phyloP scores from a whole-genome alignment of 2,329 filamentous ascomycete genomes.

The Neospermospora avenae region DNA sequence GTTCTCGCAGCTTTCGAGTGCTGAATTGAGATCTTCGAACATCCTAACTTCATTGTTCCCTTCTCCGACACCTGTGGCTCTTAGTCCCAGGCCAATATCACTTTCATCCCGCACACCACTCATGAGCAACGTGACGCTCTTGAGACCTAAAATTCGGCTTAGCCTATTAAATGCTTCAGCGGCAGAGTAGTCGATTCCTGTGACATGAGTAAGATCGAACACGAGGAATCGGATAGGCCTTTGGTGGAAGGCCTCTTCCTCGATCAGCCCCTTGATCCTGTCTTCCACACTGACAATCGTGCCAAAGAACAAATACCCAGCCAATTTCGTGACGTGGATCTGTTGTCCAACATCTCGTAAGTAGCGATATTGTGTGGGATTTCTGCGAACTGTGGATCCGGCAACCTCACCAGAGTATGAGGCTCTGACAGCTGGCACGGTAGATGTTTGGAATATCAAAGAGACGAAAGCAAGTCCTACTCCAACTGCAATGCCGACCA shows the following conservation, averaged over 20 bases:
- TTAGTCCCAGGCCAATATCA: constrained; percentile 72
- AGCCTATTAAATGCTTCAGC: constrained; percentile 94
- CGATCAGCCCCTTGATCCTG: constrained; percentile 76
- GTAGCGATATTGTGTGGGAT: constrained; percentile 84
- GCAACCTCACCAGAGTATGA: constrained; percentile 89
- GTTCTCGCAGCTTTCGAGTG: constrained; percentile 92
- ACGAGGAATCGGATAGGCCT: constrained; percentile 86
- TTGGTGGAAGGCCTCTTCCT: constrained; percentile 73
- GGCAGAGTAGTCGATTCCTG: constrained; percentile 91
- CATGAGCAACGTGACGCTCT: constrained; percentile 76
- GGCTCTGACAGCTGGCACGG: constrained; percentile 82
- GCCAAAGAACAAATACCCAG: constrained; percentile 96
- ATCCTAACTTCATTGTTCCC: constrained; percentile 72
- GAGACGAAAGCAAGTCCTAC: constrained; percentile 89
- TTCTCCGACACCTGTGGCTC: constrained; percentile 77
- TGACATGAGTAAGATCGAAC: constrained; percentile 84
- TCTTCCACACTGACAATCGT: constrained; percentile 95
- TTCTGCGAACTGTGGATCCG: constrained; percentile 87
- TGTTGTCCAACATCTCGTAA: constrained; percentile 82
- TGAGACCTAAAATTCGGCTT: constrained; percentile 74
- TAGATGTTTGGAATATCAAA: constrained; percentile 86
- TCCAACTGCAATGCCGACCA: constrained; percentile 87
- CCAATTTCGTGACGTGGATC: constrained; percentile 86
- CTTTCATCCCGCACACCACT: constrained; percentile 76
- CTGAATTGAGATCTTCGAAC: constrained; percentile 87